phyloP scores from a whole-genome alignment of 768 basidiomycete species.

The Udeniomyces megalosporus region DNA sequence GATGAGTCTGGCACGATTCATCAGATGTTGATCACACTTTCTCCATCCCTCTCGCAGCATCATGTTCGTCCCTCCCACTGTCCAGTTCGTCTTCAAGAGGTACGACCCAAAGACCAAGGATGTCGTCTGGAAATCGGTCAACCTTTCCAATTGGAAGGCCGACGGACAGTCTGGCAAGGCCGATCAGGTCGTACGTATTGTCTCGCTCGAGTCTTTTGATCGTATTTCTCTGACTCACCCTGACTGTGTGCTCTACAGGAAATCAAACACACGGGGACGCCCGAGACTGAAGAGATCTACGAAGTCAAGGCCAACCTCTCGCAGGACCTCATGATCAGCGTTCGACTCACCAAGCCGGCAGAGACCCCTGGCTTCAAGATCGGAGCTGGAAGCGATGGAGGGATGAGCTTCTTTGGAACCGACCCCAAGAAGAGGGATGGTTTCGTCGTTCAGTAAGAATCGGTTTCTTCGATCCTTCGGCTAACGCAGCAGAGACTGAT shows the following conservation, averaged over 20 bases:
- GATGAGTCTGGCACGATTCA: too few species aligned
- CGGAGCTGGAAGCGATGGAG: slow-evolving; percentile 73
- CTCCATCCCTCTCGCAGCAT: slow-evolving; percentile 4
- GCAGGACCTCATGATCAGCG: slow-evolving; percentile 56
- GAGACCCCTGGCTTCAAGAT: slow-evolving; percentile 75
- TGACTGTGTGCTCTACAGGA: slow-evolving; percentile 19
- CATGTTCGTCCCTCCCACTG: slow-evolving; percentile 83
- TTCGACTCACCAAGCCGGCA: slow-evolving; percentile 54
- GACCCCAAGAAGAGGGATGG: slow-evolving; percentile 22
- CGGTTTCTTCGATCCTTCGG: neutral
- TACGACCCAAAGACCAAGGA: slow-evolving; percentile 62
- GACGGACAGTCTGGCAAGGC: slow-evolving; percentile 22
- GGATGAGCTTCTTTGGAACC: slow-evolving; percentile 68
- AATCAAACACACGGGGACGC: slow-evolving; percentile 30
- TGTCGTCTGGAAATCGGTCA: slow-evolving; percentile 69
- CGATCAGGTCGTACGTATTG: slow-evolving; percentile 33
- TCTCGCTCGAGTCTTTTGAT: slow-evolving; percentile 41
- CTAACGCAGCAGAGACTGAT: too few species aligned
- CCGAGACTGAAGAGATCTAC: slow-evolving; percentile 52
- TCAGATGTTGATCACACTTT: too few species aligned
- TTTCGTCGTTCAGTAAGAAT: slow-evolving; percentile 28
- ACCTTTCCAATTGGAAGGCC: slow-evolving; percentile 33
- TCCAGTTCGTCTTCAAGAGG: slow-evolving; percentile 84
- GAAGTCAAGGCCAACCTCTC: slow-evolving; percentile 61
- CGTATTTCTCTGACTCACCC: neutral